A percentile compares a stretch with the other conserved stretches of the same genome.
phyloP scores from a whole-genome alignment of 2,329 filamentous ascomycete genomes.

The Pseudogymnoascus sp. region DNA sequence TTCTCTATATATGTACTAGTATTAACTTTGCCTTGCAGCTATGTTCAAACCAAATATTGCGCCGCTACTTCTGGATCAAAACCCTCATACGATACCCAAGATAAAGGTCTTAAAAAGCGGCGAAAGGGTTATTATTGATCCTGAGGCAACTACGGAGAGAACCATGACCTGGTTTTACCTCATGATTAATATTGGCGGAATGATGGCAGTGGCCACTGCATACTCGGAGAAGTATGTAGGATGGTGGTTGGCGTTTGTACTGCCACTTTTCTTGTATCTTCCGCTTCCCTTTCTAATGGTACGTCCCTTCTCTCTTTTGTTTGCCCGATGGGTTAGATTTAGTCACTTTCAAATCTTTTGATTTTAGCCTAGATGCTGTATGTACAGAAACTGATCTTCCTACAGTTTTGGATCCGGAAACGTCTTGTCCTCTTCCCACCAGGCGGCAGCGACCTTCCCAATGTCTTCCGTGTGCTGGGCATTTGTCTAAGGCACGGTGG shows the following conservation, averaged over 20 bases:
- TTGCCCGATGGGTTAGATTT: background rate
- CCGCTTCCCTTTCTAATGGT: slow-evolving; percentile 45
- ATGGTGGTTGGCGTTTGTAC: slow-evolving; percentile 62
- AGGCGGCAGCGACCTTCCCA: slow-evolving; percentile 61
- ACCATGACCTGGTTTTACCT: slow-evolving; percentile 63
- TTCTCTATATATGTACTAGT: slow-evolving; percentile 7
- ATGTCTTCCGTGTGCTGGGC: slow-evolving; percentile 51
- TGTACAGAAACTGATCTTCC: slow-evolving; percentile 11
- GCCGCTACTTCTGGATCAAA: slow-evolving; percentile 52
- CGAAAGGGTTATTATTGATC: slow-evolving; percentile 52
- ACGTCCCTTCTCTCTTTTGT: slow-evolving; percentile 17
- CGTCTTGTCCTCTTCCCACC: slow-evolving; percentile 55
- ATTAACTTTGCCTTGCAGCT: slow-evolving; percentile 29
- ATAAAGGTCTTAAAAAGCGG: slow-evolving; percentile 40
- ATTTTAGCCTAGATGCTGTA: slow-evolving; percentile 11
- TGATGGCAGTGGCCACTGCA: slow-evolving; percentile 34
- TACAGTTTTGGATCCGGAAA: slow-evolving; percentile 48
- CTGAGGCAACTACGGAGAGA: slow-evolving; percentile 45
- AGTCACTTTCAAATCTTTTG: background rate
- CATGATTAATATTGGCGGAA: slow-evolving; percentile 57
- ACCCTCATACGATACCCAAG: slow-evolving; percentile 33
- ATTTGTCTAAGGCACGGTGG: slow-evolving; percentile 54
- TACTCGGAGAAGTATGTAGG: slow-evolving; percentile 34
- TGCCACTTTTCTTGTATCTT: slow-evolving; percentile 58
- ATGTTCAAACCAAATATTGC: slow-evolving; percentile 65